Base-by-base conservation (phyloP, 495 filamentous ascomycete species). In the Aspergillus homomorphus region DNA sequence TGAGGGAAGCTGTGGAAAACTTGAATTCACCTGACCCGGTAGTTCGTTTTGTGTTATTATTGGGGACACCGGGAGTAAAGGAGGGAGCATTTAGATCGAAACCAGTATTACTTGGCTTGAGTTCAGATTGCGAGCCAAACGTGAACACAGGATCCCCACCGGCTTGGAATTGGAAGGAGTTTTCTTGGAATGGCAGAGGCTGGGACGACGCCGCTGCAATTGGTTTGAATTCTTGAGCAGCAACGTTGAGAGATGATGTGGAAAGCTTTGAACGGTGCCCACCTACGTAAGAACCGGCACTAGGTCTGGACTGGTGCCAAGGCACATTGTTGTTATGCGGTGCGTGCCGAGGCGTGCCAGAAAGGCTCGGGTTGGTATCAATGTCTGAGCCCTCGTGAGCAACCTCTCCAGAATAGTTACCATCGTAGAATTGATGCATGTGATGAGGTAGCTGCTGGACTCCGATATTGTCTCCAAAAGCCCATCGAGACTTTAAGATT, bases 161-260 rank as follows among this genome's bases (percentile, higher is more conserved):
- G 16, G 69, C 68, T 23, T 69, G 63, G 46, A 82, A 80, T 61
- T 86, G 81, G 69, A 87, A 83, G 4, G 73, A 75, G 58, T 74
- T 82, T 50, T 74, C 73, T 41, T 77, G 75, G 57, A 87, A 89
- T 9, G 78, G 65, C 33, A 80, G 76, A 43, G 80, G 75, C n/a
- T 78, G 76, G 1, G 90, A 82, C 41, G 77, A 78, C 68, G 89
- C 89, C 1, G 82, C 69, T 53, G 72, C 84, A 18, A 73, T 75
- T 4, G 90, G 89, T 57, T 94, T 90, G 70, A 97, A 97, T 64
- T 92, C 91, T 51, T 89, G 87, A 0, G 94, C 93, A 54, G 84
- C 86, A 42, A 92, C 90, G 61, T 98, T 97, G 48, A 96, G 77
- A 57, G 85, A 90, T 0, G 90, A 92, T 19, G 83, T 75, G 2